These are phyloP conservation scores for Pseudocercospora cruenta DNA, from an alignment of 2,329 filamentous ascomycete genomes.

Conservation along the genomic window DNA sequence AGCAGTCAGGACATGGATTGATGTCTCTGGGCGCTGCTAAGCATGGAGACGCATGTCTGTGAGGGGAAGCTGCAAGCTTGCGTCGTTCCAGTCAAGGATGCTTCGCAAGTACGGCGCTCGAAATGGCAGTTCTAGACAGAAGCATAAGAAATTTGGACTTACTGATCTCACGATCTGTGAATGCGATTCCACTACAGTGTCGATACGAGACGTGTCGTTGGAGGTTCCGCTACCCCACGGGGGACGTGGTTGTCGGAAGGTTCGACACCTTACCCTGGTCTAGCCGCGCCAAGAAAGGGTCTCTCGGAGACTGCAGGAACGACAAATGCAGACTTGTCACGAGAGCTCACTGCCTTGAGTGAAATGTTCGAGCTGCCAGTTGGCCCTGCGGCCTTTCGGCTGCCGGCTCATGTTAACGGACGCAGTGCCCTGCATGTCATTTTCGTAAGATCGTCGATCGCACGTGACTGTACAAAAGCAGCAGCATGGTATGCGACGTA, in stretches of 20 bases:
- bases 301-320: conserved; percentile 6
- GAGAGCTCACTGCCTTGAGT: background rate
- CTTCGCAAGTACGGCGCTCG: background rate
- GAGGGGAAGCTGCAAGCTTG: conserved; percentile 23
- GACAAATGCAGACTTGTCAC: background rate
- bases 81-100: background rate
- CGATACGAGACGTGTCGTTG: background rate
- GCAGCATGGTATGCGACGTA: background rate
- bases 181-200: background rate
- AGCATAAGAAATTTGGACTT: background rate
- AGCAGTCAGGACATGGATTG: conserved; percentile 1
- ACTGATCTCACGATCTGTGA: conserved; percentile 10
- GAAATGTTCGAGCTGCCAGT: background rate
- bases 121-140: background rate
- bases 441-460: background rate
- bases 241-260: background rate
- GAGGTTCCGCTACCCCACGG: background rate
- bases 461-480: background rate
- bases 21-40: conserved; percentile 5
- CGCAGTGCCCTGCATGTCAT: background rate
- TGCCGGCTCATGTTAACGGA: background rate
- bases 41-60: conserved; percentile 6
- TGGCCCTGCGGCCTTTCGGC: background rate
- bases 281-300: conserved; percentile 5
- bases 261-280: background rate